These are phyloP conservation scores for Epichloe sylvatica DNA, from an alignment of 2,329 filamentous ascomycete species.

Conservation along the genomic window DNA sequence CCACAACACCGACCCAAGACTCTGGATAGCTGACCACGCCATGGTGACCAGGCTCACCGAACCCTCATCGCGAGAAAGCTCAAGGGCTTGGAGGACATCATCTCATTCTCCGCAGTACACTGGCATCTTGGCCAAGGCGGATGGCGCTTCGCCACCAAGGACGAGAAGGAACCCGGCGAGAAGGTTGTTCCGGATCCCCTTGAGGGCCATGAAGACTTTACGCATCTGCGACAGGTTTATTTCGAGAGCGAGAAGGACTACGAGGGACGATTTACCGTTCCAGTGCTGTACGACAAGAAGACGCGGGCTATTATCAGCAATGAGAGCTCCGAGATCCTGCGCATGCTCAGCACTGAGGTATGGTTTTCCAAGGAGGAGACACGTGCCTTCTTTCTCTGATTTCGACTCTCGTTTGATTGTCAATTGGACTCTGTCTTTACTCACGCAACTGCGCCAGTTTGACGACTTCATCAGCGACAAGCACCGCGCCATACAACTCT, in stretches of 20 bases:
- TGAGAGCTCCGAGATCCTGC: conserved; percentile 82
- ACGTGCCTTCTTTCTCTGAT: too few species aligned
- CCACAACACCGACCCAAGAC: not conserved
- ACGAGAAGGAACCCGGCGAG: conserved; percentile 42
- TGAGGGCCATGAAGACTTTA: conserved; percentile 54
- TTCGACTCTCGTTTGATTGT: too few species aligned
- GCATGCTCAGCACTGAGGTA: conserved; percentile 72
- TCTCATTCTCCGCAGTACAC: conserved; percentile 71
- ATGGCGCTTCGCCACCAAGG: conserved; percentile 66
- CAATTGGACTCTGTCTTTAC: not conserved
- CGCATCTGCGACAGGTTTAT: conserved; percentile 65
- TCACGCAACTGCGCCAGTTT: conserved; percentile 34
- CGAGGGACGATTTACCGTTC: conserved; percentile 71
- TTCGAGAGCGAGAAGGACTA: conserved; percentile 61
- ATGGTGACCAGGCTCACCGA: conserved; percentile 49
- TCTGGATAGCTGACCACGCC: not conserved
- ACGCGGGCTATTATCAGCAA: conserved; percentile 71
- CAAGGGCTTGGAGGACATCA: conserved; percentile 80
- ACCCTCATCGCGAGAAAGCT: conserved; percentile 77
- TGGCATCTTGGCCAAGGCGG: conserved; percentile 67
- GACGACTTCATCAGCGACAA: conserved; percentile 51
- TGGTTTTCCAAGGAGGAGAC: conserved; percentile 1
- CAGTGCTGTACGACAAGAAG: conserved; percentile 71
- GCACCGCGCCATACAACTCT: conserved; percentile 49
- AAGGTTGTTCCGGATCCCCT: conserved; percentile 55